These are phyloP conservation scores for Saccharomycopsis lassenensis DNA, from an alignment of 805 yeast genomes.

Conservation along the genomic window DNA sequence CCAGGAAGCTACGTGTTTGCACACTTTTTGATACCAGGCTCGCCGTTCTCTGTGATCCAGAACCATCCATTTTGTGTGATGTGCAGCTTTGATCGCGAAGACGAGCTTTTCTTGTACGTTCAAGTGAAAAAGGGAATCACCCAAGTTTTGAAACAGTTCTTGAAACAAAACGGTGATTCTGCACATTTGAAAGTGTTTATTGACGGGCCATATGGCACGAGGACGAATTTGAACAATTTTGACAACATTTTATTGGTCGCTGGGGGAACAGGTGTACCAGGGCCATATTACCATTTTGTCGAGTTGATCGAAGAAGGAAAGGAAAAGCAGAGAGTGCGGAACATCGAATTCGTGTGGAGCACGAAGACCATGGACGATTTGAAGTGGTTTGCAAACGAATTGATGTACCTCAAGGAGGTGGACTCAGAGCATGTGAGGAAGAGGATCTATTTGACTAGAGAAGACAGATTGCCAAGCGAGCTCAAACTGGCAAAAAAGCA, in stretches of 20 bases:
- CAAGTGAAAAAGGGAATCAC: constrained; percentile 14
- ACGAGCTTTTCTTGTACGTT: too few species aligned
- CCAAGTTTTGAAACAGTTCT: not conserved
- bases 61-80: constrained; percentile 13
- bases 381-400: constrained; percentile 1
- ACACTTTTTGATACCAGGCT: constrained; percentile 4
- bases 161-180: not conserved
- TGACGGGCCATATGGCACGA: constrained; percentile 14
- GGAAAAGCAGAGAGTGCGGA: not conserved
- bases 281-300: constrained; percentile 8
- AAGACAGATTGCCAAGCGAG: too few species aligned
- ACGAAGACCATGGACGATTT: constrained; percentile 3
- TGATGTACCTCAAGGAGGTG: not conserved
- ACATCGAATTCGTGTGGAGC: constrained; percentile 6
- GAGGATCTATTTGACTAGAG: constrained; percentile 10
- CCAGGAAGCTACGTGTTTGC: constrained; percentile 13
- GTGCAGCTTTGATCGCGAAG: too few species aligned
- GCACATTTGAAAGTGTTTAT: constrained; percentile 3
- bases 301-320: not conserved
- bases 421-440: not conserved
- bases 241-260: constrained; percentile 7
- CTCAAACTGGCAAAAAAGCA: too few species aligned
- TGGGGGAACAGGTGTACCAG: constrained; percentile 14
- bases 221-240: constrained; percentile 1
- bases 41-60: too few species aligned